These are phyloP conservation scores for Beverwykella pulmonaria DNA, from an alignment of 495 filamentous ascomycete species.

Conservation along the genomic window DNA sequence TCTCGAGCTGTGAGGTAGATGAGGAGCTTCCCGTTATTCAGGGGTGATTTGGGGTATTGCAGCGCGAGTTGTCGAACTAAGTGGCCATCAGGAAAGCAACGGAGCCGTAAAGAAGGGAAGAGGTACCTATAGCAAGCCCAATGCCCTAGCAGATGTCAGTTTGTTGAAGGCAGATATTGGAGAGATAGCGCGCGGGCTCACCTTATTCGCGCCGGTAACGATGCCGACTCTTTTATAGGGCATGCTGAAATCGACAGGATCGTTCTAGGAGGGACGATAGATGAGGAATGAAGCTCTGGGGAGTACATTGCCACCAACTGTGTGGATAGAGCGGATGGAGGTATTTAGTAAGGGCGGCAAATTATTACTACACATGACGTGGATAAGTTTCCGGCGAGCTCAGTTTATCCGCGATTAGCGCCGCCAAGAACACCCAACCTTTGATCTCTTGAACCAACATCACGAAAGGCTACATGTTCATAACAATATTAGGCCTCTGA, in stretches of 20 bases:
- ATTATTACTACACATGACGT: too few species aligned
- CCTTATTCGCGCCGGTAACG: slow-evolving; percentile 53
- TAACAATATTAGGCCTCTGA: too few species aligned
- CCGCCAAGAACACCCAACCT: too few species aligned
- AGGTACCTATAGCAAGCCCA: slow-evolving; percentile 36
- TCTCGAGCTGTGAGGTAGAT: slow-evolving; percentile 59
- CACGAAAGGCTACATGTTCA: too few species aligned
- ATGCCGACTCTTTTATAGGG: slow-evolving; percentile 43
- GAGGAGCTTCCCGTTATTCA: slow-evolving; percentile 50
- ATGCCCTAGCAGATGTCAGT: slow-evolving; percentile 34
- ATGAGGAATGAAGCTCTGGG: background rate
- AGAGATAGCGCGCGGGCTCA: background rate
- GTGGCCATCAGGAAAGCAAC: slow-evolving; percentile 2
- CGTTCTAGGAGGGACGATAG: background rate
- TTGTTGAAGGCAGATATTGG: slow-evolving; percentile 10
- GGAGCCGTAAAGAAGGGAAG: background rate
- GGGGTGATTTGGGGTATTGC: slow-evolving; percentile 52
- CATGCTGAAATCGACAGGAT: slow-evolving; percentile 13
- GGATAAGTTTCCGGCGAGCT: too few species aligned
- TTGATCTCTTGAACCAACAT: too few species aligned
- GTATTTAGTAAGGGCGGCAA: too few species aligned
- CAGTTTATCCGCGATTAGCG: too few species aligned
- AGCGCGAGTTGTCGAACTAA: slow-evolving; percentile 50
- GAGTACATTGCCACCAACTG: too few species aligned
- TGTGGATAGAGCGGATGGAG: too few species aligned